Conservation (phyloP, 805 yeast genomes). For the Yamadazyma paraphyllophila region DNA sequence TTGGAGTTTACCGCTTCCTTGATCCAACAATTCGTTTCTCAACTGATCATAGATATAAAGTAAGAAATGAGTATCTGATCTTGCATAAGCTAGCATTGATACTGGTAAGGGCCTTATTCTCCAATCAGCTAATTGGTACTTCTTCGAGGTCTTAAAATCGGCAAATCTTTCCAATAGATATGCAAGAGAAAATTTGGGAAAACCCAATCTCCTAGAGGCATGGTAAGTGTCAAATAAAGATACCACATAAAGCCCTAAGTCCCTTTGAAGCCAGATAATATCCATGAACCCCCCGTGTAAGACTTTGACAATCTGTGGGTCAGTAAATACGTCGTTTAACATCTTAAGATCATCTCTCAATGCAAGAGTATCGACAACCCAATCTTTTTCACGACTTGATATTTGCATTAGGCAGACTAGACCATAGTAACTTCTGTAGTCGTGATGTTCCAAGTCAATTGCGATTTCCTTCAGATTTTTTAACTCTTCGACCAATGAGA, state of each 20-base stretch:
- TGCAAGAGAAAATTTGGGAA: slow-evolving; percentile 82
- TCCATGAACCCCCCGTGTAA: slow-evolving; percentile 98
- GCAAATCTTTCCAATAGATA: slow-evolving; percentile 78
- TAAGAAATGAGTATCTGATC: slow-evolving; percentile 92
- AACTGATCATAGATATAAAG: slow-evolving; percentile 76
- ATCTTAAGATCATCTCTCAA: slow-evolving; percentile 67
- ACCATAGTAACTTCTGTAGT: slow-evolving; percentile 85
- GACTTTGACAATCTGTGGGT: slow-evolving; percentile 80
- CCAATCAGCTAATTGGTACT: slow-evolving; percentile 97
- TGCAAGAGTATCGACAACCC: slow-evolving; percentile 79
- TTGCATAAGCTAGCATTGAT: slow-evolving; percentile 81
- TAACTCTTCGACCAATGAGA: slow-evolving; percentile 55
- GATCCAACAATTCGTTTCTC: slow-evolving; percentile 54
- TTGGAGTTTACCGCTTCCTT: slow-evolving; percentile 40
- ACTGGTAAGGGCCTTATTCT: slow-evolving; percentile 77
- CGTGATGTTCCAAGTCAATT: slow-evolving; percentile 95
- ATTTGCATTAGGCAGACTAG: slow-evolving; percentile 92
- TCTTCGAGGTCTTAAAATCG: slow-evolving; percentile 82
- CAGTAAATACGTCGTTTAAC: slow-evolving; percentile 73
- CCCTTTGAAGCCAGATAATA: slow-evolving; percentile 94
- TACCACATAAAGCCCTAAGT: slow-evolving; percentile 87
- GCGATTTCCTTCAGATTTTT: slow-evolving; percentile 64
- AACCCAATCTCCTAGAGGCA: slow-evolving; percentile 77
- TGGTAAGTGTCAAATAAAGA: slow-evolving; percentile 89
- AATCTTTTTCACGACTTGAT: slow-evolving; percentile 76